phyloP scores from a whole-genome alignment of 78 protist genomes.

The Tieghemostelium lacteum region DNA sequence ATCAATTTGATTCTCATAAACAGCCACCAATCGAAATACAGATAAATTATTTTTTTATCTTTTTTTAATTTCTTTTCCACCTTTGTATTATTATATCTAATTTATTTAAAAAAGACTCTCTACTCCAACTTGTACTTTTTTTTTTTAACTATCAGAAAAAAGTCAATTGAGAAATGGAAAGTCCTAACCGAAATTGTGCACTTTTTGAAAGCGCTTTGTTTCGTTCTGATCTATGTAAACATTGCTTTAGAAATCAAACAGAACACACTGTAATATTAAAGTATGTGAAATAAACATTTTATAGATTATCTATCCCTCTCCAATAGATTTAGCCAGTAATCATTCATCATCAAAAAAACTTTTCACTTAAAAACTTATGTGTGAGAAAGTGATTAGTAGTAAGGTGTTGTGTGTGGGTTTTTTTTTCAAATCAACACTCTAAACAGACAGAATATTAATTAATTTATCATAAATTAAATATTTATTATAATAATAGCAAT shows the following conservation, averaged over 20 bases:
- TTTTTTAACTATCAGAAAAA: too few relatives aligned
- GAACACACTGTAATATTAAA: conserved; percentile 19
- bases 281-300: neutral
- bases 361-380: neutral
- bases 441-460: neutral
- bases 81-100: too few relatives aligned
- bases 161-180: too few relatives aligned
- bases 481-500: neutral
- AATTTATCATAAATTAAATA: too few relatives aligned
- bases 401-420: neutral
- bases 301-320: neutral
- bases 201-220: conserved; percentile 45
- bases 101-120: too few relatives aligned
- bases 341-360: neutral
- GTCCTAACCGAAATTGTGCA: too few relatives aligned
- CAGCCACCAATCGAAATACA: too few relatives aligned
- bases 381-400: neutral
- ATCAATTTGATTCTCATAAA: too few relatives aligned
- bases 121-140: too few relatives aligned
- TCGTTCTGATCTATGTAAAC: conserved; percentile 53
- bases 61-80: too few relatives aligned
- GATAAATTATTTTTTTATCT: too few relatives aligned
- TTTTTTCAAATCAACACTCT: neutral
- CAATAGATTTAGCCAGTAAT: too few relatives aligned
- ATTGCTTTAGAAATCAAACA: conserved; percentile 44